A percentile compares a stretch with the other conserved stretches of the same genome.
Conservation (phyloP, 179 eudicot genomes). For the Nepenthes alata region DNA sequence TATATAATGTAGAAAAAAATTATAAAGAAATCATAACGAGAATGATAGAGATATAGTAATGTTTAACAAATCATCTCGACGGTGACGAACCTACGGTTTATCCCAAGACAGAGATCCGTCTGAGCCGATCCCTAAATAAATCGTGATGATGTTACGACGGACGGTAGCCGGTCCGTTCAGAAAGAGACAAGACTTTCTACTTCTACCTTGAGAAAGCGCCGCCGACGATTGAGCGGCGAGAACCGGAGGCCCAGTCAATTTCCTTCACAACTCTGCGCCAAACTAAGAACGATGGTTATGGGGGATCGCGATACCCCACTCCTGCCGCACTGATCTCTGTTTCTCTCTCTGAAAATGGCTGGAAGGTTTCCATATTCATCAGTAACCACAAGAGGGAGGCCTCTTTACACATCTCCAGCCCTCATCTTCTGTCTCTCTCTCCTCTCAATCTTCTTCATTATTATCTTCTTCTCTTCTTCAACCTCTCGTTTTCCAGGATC, state of each 20-base stretch:
- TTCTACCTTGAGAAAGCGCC: no score
- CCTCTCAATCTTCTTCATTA: slow-evolving; percentile 28
- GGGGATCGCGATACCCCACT: slow-evolving; percentile 14
- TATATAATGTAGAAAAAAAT: no score
- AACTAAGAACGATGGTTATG: background rate
- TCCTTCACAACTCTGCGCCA: background rate
- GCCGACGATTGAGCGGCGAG: no score
- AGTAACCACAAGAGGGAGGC: slow-evolving; percentile 19
- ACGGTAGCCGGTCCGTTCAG: no score
- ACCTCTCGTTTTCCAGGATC: slow-evolving; percentile 8
- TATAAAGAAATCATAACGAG: no score
- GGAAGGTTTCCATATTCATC: slow-evolving; percentile 28
- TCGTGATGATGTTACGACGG: no score
- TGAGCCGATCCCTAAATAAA: no score
- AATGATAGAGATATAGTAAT: no score
- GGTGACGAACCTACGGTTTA: no score
- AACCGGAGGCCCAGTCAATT: background rate
- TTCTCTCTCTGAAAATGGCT: slow-evolving; percentile 34
- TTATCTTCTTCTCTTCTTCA: slow-evolving; percentile 24
- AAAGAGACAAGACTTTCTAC: no score
- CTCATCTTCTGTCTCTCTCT: slow-evolving; percentile 33
- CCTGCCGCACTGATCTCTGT: slow-evolving; percentile 11
- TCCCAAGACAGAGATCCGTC: no score
- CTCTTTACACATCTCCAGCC: slow-evolving; percentile 29
- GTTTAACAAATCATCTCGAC: no score